These are phyloP conservation scores for Cercospora beticola DNA, from an alignment of 2,329 filamentous ascomycete genomes.

Conservation along the genomic window DNA sequence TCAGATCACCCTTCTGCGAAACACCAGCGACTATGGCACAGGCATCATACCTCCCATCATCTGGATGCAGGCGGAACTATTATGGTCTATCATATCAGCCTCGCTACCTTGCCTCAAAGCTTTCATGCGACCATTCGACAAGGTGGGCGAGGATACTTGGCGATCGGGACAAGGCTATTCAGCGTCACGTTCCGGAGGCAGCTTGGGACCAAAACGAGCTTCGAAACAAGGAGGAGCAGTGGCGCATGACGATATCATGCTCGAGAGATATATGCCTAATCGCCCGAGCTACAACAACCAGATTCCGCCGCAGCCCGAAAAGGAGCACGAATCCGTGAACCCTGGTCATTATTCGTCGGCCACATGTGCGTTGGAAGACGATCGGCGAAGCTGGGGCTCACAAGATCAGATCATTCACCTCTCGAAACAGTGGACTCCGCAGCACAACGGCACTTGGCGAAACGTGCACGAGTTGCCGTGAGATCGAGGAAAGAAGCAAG, in stretches of 20 bases:
- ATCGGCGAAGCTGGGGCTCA: conserved; percentile 17
- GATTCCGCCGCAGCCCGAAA: not conserved
- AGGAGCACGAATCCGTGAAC: not conserved
- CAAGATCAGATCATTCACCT: conserved; percentile 19
- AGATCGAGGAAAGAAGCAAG: not conserved
- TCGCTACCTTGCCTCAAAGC: conserved; percentile 25
- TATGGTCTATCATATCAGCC: conserved; percentile 25
- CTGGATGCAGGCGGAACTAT: conserved; percentile 22
- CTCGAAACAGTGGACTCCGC: conserved; percentile 4
- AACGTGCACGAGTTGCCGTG: not conserved
- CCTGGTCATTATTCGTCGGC: not conserved
- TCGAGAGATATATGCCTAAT: not conserved
- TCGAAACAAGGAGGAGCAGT: conserved; percentile 1
- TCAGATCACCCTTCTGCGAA: conserved; percentile 11
- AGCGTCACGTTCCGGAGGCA: conserved; percentile 14
- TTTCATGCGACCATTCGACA: conserved; percentile 25
- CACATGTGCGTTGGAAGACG: conserved; percentile 3
- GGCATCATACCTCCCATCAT: conserved; percentile 16
- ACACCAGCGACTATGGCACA: conserved; percentile 9
- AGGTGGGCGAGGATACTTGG: conserved; percentile 24
- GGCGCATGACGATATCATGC: conserved; percentile 6
- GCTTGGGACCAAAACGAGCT: conserved; percentile 3
- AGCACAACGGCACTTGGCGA: not conserved
- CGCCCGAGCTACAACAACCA: not conserved
- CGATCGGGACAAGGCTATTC: conserved; percentile 19